Conservation (phyloP, 1,284 basidiomycete genomes). For the Ganoderma multipileum region DNA sequence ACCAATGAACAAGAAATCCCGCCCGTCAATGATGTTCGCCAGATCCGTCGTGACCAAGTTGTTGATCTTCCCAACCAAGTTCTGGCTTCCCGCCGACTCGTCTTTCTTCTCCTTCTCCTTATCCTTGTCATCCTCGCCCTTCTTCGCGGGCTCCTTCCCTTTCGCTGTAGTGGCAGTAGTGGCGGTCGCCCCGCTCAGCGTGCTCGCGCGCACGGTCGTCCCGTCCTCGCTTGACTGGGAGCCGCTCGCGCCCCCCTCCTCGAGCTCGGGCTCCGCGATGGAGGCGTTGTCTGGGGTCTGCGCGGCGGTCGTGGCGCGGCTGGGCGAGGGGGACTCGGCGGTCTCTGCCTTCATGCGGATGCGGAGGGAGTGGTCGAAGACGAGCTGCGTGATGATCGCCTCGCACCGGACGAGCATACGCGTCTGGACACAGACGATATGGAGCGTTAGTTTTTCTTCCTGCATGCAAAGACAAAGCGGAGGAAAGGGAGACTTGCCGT, state of each 20-base stretch:
- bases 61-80: slow-evolving; percentile 57
- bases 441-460: background rate
- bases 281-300: slow-evolving; percentile 39
- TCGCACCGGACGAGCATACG: slow-evolving; percentile 61
- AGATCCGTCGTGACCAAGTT: slow-evolving; percentile 47
- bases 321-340: slow-evolving; percentile 29
- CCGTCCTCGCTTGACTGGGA: slow-evolving; percentile 26
- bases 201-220: slow-evolving; percentile 25
- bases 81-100: slow-evolving; percentile 36
- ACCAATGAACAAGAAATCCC: slow-evolving; percentile 42
- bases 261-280: slow-evolving; percentile 28
- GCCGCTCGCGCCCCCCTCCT: background rate
- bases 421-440: slow-evolving; percentile 39
- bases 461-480: background rate
- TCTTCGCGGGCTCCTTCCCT: slow-evolving; percentile 34
- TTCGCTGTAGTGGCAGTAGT: slow-evolving; percentile 31
- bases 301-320: slow-evolving; percentile 30
- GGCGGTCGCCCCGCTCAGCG: slow-evolving; percentile 17
- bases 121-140: slow-evolving; percentile 27
- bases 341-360: slow-evolving; percentile 68
- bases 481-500: background rate
- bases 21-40: slow-evolving; percentile 42
- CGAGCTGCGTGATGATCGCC: slow-evolving; percentile 69
- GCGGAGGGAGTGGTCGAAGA: slow-evolving; percentile 75
- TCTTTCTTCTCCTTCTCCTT: slow-evolving; percentile 21